Evolutionary conservation across 805 yeast species (phyloP), one percentile per base, ranked within the genome.

Genomic region (Suhomyces sp.): DNA sequence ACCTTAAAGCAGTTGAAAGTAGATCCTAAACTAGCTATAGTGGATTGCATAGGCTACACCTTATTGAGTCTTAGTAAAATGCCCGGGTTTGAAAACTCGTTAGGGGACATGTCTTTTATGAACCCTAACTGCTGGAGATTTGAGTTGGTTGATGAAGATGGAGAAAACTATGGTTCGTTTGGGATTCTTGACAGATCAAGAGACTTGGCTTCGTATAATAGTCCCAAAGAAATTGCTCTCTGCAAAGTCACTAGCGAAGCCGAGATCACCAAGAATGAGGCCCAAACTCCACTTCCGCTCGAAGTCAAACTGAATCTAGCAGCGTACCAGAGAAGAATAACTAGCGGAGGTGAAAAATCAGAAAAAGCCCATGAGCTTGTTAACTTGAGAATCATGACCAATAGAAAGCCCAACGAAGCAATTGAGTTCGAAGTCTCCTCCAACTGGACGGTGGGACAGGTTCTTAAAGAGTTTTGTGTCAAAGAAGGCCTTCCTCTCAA

Each of bases 161-260:
- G 93, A 6, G 97, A 96, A 48, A 86, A 88, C 38, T 91, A 90
- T 50, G 99, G 96, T 59, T 89, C 90, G 49, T 92, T 94, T 73
- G 98, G 98, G 1, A 83, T 92, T 1, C 72, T 94, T 51, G 93
- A 87, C 45, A 74, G 97, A 57, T 77, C 81, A 0, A 75, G 92
- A 50, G 61, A 73, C 4, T 73, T 94, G 26, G 74, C 84, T 2
- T 83, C 93, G 0, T 89, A 90, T 66, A 88, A 90, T 23, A 86
- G 85, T 51, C 77, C 78, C 5, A 89, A 85, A 58, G 97, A 90
- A 58, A 81, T 94, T 52, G 96, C 96, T 0, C 65, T 94, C 10
- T 85, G 90, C 49, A 72, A 68, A 56, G 89, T 88, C 2, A 60
- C 72, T 2, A 78, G 75, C n/a, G 75, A 65, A 8, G 52, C 53